phyloP scores from a whole-genome alignment of 805 yeast genomes.

The Spathaspora sp. region DNA sequence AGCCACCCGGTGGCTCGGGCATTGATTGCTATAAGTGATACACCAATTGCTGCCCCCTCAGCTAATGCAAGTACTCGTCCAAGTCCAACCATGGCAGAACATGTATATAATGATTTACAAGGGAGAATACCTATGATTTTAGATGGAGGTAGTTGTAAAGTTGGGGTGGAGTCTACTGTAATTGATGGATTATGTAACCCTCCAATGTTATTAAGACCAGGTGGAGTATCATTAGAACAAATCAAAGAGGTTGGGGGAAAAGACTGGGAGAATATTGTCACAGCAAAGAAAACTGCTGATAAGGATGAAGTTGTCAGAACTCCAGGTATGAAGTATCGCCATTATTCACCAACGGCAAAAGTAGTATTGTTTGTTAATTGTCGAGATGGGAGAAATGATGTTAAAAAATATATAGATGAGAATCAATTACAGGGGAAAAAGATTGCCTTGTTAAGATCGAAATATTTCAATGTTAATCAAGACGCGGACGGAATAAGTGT shows the following conservation, averaged over 20 bases:
- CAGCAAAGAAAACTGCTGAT: conserved; percentile 67
- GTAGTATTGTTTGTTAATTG: conserved; percentile 64
- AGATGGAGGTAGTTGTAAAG: conserved; percentile 86
- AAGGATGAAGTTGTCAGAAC: conserved; percentile 71
- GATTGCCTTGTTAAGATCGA: conserved; percentile 52
- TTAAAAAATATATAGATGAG: conserved; percentile 20
- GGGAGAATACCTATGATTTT: conserved; percentile 79
- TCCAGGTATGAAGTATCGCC: conserved; percentile 97
- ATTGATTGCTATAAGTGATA: conserved; percentile 73
- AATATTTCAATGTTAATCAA: conserved; percentile 22
- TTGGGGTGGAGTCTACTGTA: conserved; percentile 93
- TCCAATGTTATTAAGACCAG: conserved; percentile 89
- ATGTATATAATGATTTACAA: conserved; percentile 75
- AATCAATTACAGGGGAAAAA: conserved; percentile 16
- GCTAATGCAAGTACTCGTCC: conserved; percentile 97
- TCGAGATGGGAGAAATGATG: conserved; percentile 36
- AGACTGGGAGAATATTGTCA: conserved; percentile 58
- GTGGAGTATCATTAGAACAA: conserved; percentile 84
- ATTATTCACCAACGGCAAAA: conserved; percentile 86
- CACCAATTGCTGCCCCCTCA: conserved; percentile 95
- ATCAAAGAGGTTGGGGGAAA: conserved; percentile 63
- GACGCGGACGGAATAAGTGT: conserved; percentile 4
- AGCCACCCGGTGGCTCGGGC: conserved; percentile 87
- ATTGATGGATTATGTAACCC: conserved; percentile 84
- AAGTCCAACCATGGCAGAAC: conserved; percentile 85